Conservation (phyloP, 1,139 yeast genomes). For the Meyerozyma athensensis region DNA sequence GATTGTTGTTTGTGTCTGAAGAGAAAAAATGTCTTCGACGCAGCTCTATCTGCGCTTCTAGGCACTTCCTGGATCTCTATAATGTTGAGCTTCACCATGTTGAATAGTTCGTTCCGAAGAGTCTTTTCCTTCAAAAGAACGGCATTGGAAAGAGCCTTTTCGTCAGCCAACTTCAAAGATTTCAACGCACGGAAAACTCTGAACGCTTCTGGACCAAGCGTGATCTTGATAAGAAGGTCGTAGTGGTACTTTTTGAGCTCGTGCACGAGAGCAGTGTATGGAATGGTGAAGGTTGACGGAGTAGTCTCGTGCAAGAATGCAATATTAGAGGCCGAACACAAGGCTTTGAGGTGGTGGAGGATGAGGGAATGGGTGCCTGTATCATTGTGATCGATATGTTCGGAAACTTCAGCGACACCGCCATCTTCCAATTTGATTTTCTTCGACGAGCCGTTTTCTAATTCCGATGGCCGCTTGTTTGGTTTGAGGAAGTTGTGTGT, state of each 20-base stretch:
- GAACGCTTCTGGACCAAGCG: constrained; percentile 53
- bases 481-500: constrained; percentile 33
- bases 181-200: constrained; percentile 67
- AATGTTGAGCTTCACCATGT: constrained; percentile 52
- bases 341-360: constrained; percentile 43
- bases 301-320: constrained; percentile 25
- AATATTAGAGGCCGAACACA: not conserved
- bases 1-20: constrained; percentile 68
- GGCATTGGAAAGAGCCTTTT: constrained; percentile 70
- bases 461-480: constrained; percentile 24
- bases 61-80: constrained; percentile 89
- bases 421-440: constrained; percentile 40
- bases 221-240: constrained; percentile 56
- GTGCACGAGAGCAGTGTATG: constrained; percentile 38
- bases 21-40: constrained; percentile 78
- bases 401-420: constrained; percentile 5
- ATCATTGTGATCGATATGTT: constrained; percentile 12
- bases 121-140: constrained; percentile 75
- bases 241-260: constrained; percentile 50
- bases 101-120: constrained; percentile 61
- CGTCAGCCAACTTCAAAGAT: constrained; percentile 70
- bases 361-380: constrained; percentile 25
- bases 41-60: constrained; percentile 85
- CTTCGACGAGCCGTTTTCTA: constrained; percentile 21
- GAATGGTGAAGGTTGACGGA: constrained; percentile 40